Evolutionary conservation across 768 basidiomycete species (phyloP).

Genomic region (Boletus rubroflammeus): DNA sequence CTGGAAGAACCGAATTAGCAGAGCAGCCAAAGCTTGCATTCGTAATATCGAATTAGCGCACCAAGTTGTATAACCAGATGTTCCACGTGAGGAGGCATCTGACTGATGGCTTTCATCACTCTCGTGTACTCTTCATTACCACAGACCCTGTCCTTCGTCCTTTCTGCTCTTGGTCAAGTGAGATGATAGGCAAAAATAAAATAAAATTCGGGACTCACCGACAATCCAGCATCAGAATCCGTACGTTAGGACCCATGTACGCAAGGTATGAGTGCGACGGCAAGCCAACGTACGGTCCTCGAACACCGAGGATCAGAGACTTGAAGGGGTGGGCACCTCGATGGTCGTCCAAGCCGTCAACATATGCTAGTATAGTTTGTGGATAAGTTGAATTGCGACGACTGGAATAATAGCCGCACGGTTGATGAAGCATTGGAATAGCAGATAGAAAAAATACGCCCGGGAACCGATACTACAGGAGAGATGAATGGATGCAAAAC

Average conservation of each 20-base stretch:
- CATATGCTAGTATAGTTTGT: conserved; percentile 12
- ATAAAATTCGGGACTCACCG: conserved; percentile 44
- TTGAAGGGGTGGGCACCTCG: conserved; percentile 62
- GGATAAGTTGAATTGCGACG: background rate
- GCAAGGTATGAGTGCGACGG: conserved; percentile 82
- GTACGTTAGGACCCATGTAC: conserved; percentile 74
- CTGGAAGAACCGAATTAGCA: conserved; percentile 29
- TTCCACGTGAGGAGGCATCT: conserved; percentile 63
- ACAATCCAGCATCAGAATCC: conserved; percentile 77
- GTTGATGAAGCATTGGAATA: conserved; percentile 92
- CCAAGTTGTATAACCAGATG: conserved; percentile 86
- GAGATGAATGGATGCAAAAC: background rate
- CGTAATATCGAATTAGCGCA: conserved; percentile 16
- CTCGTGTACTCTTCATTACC: conserved; percentile 68
- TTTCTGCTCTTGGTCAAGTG: conserved; percentile 62
- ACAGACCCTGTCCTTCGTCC: conserved; percentile 79
- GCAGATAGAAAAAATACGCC: conserved; percentile 88
- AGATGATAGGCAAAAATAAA: background rate
- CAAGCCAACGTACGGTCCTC: conserved; percentile 73
- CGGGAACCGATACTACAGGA: conserved; percentile 66
- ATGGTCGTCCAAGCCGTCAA: conserved; percentile 70
- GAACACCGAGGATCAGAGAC: conserved; percentile 69
- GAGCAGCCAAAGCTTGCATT: background rate
- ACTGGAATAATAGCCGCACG: conserved; percentile 40
- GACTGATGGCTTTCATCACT: conserved; percentile 59